Evolutionary conservation across 2,329 filamentous ascomycete genomes (phyloP).

Genomic region (Pleomassaria siparia): DNA sequence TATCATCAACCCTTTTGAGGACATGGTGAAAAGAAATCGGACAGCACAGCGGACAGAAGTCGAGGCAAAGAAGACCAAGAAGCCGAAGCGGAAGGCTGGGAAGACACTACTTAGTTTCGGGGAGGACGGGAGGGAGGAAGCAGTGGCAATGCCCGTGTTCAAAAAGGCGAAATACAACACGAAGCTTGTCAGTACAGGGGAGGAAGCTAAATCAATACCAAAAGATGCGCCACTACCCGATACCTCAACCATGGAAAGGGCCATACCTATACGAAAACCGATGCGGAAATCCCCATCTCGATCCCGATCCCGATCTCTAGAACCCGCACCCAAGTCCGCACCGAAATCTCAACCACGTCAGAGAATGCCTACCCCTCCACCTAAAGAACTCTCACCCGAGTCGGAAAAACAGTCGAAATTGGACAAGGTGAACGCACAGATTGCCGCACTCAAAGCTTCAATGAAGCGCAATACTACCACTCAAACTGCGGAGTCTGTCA

Average conservation of each 20-base stretch:
- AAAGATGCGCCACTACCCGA: conserved; percentile 22
- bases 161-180: conserved; percentile 82
- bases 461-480: conserved; percentile 66
- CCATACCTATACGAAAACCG: conserved; percentile 38
- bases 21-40: conserved; percentile 71
- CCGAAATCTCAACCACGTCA: conserved; percentile 18
- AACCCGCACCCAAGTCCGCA: conserved; percentile 13
- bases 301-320: conserved; percentile 29
- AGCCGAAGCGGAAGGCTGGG: conserved; percentile 68
- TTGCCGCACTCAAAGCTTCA: conserved; percentile 76
- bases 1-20: conserved; percentile 77
- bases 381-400: conserved; percentile 44
- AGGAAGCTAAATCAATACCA: conserved; percentile 46
- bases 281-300: conserved; percentile 25
- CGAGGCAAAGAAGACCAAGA: conserved; percentile 50
- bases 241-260: conserved; percentile 19
- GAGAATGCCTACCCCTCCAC: conserved; percentile 22
- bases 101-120: conserved; percentile 79
- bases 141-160: conserved; percentile 58
- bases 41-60: conserved; percentile 54
- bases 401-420: conserved; percentile 49
- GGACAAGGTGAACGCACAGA: conserved; percentile 75
- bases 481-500: conserved; percentile 40
- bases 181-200: conserved; percentile 61
- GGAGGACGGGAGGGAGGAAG: conserved; percentile 62